Base-by-base conservation (phyloP, 495 filamentous ascomycete genomes). In the Penicillium simplicissimum region DNA sequence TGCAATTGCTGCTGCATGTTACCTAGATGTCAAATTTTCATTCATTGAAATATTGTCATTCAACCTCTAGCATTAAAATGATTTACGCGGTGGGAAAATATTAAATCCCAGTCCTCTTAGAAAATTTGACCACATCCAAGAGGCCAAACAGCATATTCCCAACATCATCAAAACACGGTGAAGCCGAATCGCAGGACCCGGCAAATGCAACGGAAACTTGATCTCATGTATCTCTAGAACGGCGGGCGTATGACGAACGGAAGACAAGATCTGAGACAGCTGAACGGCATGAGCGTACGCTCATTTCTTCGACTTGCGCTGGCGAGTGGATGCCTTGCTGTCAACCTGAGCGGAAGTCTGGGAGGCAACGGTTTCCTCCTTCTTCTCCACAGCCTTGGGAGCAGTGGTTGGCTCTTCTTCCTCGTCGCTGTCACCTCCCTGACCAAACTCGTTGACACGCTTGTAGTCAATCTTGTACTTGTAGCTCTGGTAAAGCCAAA, bases 401-500 rank as follows among this genome's bases (percentile, higher is more conserved):
- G 71, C 69, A 60, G 76, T 59, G 52, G 81, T 81, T 15, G 55
- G 0, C 60, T 85, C 87, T 52, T 85, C 82, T 31, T 85, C 80
- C 45, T 87, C 90, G 51, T 95, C 92, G 17, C 92, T 94, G 52
- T 88, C 88, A 14, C 96, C 95, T 40, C 95, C 96, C 77, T 98
- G 95, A 13, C 95, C 95, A 67, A 98, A 98, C 74, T 98, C 95
- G 74, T 98, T 98, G 73, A 98, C 89, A 43, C 95, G 83, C 15
- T 86, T 90, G 72, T 91, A 94, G 74, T 98, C 95, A 60, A 96
- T 83, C 78, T 89, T 93, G 79, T 98, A 98, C 63, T 88, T 88
- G 82, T 85, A 98, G 59, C 88, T 84, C 75, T 98, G 95, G 76
- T 98, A 98, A n/a, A 98, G 65, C 74, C 97, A 98, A 55, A 98